A percentile compares a stretch with the other conserved stretches of the same genome.
Evolutionary conservation across 495 filamentous ascomycete species (phyloP).

Genomic region (Pseudomonodictys pantanalensis): DNA sequence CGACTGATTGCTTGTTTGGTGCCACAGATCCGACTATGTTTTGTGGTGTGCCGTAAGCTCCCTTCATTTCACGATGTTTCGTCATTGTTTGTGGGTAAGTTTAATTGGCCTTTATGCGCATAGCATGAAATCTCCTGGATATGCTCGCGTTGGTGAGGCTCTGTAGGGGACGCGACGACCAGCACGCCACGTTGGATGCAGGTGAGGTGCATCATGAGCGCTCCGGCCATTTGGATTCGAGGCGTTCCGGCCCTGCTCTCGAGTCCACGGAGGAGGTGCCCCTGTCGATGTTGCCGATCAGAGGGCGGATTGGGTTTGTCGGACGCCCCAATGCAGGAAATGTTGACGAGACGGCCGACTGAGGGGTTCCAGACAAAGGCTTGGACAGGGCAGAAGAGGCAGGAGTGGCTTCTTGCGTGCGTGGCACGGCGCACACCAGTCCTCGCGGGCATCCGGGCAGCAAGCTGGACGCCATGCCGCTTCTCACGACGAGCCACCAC

Average conservation of each 20-base stretch:
- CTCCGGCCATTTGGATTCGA: background rate
- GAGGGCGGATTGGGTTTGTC: background rate
- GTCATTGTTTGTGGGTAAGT: background rate
- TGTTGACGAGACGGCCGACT: background rate
- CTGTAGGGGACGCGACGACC: background rate
- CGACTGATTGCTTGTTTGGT: background rate
- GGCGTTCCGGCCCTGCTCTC: background rate
- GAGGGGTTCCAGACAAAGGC: background rate
- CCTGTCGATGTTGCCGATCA: background rate
- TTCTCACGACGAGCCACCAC: background rate
- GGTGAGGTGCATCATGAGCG: background rate
- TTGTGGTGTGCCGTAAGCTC: background rate
- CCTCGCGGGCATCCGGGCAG: background rate
- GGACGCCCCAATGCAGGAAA: background rate
- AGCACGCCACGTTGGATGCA: conserved; percentile 3
- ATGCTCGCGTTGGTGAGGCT: background rate
- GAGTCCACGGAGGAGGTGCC: background rate
- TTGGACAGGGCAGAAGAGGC: too few species aligned
- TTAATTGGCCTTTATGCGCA: conserved; percentile 15
- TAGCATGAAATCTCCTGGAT: background rate
- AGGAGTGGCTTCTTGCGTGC: background rate
- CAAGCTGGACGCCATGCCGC: background rate
- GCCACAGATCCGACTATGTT: background rate
- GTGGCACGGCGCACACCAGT: too few species aligned
- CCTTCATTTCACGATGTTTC: background rate